Evolutionary conservation across 75 land plant species (phyloP).

Genomic region (Cupressus sempervirens): DNA sequence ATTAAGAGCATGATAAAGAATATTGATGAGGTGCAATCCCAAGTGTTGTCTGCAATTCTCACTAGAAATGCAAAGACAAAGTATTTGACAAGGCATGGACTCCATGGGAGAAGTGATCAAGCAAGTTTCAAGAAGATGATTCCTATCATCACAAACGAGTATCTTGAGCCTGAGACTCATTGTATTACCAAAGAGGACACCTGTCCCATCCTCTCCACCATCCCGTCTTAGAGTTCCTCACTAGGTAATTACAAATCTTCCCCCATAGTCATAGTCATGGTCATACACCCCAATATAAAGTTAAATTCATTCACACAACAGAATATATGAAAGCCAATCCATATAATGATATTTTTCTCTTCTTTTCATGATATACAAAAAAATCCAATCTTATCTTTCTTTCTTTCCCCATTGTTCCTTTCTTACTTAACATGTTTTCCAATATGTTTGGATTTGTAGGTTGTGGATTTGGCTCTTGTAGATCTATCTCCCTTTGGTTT

Average conservation of each 20-base stretch:
- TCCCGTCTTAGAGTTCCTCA: conserved; percentile 78
- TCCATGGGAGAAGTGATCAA: conserved; percentile 51
- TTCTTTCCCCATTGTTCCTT: too few relatives aligned
- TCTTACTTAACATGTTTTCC: too few relatives aligned
- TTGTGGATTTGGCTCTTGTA: too few relatives aligned
- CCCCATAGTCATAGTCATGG: too few relatives aligned
- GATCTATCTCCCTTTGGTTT: too few relatives aligned
- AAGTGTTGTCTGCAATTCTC: conserved; percentile 54
- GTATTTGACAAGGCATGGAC: conserved; percentile 46
- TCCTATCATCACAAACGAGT: conserved; percentile 67
- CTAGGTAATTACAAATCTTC: conserved; percentile 30
- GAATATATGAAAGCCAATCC: background rate
- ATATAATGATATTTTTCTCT: background rate
- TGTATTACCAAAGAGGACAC: conserved; percentile 84
- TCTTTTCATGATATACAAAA: too few relatives aligned
- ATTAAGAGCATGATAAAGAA: conserved; percentile 50
- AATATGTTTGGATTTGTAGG: too few relatives aligned
- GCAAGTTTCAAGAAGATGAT: conserved; percentile 45
- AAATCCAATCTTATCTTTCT: too few relatives aligned
- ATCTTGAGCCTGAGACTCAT: conserved; percentile 65
- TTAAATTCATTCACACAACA: too few relatives aligned
- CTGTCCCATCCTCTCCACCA: conserved; percentile 62
- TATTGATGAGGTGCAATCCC: conserved; percentile 40
- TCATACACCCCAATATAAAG: too few relatives aligned
- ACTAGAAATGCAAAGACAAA: conserved; percentile 58